Evolutionary conservation across 106 monocot genomes (phyloP).

Genomic region (Allium cepa): DNA sequence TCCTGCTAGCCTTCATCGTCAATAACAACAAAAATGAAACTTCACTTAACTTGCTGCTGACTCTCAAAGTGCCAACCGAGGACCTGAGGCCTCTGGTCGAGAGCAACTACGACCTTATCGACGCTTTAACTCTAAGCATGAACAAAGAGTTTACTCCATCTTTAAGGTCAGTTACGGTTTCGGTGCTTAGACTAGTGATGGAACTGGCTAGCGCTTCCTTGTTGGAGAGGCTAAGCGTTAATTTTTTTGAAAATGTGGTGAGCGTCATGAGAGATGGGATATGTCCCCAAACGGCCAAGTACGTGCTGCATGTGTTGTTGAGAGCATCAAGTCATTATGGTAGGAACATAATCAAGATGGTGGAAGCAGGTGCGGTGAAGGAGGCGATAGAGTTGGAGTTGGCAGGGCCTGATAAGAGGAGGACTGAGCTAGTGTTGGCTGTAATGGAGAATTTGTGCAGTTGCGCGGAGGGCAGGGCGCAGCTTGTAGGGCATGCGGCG

Average conservation of each 20-base stretch:
- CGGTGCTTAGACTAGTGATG: slow-evolving; percentile 16
- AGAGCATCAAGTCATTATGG: slow-evolving; percentile 17
- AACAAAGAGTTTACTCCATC: not conserved
- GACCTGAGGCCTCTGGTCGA: slow-evolving; percentile 12
- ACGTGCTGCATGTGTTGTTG: slow-evolving; percentile 27
- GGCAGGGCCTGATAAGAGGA: slow-evolving; percentile 20
- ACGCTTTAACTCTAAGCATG: slow-evolving; percentile 13
- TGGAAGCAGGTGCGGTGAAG: slow-evolving; percentile 32
- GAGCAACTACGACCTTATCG: slow-evolving; percentile 20
- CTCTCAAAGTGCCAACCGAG: slow-evolving; percentile 12
- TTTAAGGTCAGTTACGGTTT: not conserved
- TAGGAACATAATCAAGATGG: slow-evolving; percentile 23
- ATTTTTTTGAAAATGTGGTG: slow-evolving; percentile 20
- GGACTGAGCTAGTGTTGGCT: slow-evolving; percentile 28
- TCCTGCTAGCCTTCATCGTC: slow-evolving; percentile 7
- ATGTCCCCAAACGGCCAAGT: slow-evolving; percentile 15
- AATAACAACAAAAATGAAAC: slow-evolving; percentile 1
- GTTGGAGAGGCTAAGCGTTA: slow-evolving; percentile 14
- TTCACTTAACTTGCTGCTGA: slow-evolving; percentile 12
- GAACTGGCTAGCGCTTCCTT: slow-evolving; percentile 4
- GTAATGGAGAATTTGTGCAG: slow-evolving; percentile 30
- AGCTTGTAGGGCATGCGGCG: slow-evolving; percentile 35
- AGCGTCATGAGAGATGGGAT: slow-evolving; percentile 6
- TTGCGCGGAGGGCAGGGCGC: slow-evolving; percentile 50
- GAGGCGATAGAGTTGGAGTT: slow-evolving; percentile 41